Conservation (phyloP, 169 alveolate genomes). For the Plasmodium cynomolgi region DNA sequence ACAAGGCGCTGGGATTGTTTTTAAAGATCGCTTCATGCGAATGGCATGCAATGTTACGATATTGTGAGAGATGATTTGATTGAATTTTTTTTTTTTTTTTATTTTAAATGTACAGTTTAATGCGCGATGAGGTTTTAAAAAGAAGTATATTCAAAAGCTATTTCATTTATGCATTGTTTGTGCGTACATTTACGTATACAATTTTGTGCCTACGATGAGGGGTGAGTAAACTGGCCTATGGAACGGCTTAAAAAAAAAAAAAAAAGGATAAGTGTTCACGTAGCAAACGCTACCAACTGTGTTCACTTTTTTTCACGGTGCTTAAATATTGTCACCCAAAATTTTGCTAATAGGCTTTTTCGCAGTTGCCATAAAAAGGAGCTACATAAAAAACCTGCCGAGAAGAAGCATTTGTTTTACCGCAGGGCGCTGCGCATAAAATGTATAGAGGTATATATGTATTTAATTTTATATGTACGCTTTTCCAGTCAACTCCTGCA, state of each 20-base stretch:
- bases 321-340: not conserved
- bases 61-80: not conserved
- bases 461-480: not conserved
- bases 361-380: conserved; percentile 4
- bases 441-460: not conserved
- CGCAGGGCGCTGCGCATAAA: not conserved
- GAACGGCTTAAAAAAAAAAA: not conserved
- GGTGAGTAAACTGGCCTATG: not conserved
- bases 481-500: not conserved
- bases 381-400: not conserved
- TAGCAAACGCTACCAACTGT: not conserved
- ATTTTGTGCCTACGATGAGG: not conserved
- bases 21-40: not conserved
- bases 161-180: not conserved
- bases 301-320: not conserved
- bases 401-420: not conserved
- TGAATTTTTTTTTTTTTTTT: not conserved
- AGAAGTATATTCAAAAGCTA: not conserved
- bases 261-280: not conserved
- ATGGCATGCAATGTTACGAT: not conserved
- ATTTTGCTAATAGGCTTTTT: not conserved
- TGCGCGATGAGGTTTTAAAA: not conserved
- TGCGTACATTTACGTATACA: not conserved
- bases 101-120: not conserved
- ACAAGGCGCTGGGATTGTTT: conserved; percentile 6